phyloP scores from a whole-genome alignment of 495 filamentous ascomycete genomes.

The Xylaria intraflava region DNA sequence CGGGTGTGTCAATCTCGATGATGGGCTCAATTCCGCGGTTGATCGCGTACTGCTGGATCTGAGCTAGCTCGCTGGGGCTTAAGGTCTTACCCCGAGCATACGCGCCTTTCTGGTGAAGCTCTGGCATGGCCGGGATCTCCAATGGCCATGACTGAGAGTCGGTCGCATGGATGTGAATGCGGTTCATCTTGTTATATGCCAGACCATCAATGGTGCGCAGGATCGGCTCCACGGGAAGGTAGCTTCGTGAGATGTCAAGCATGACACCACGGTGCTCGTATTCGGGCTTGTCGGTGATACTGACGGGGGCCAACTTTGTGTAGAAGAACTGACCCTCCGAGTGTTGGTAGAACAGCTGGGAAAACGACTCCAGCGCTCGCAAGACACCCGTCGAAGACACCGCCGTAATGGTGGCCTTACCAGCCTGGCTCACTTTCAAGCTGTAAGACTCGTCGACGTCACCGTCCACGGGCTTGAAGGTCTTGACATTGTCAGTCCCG shows the following conservation, averaged over 20 bases:
- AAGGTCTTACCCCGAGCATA: constrained; percentile 57
- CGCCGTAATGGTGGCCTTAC: constrained; percentile 53
- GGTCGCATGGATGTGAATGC: constrained; percentile 69
- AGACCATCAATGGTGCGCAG: constrained; percentile 64
- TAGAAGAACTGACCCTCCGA: constrained; percentile 51
- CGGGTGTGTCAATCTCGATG: constrained; percentile 76
- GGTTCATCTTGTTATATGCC: constrained; percentile 71
- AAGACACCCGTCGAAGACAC: constrained; percentile 59
- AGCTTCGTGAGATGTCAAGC: constrained; percentile 64
- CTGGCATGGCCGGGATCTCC: constrained; percentile 64
- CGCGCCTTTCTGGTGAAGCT: constrained; percentile 61
- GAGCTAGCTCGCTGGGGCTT: constrained; percentile 52
- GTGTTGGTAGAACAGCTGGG: constrained; percentile 68
- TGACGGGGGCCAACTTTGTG: constrained; percentile 57
- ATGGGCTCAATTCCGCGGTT: constrained; percentile 64
- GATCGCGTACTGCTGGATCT: constrained; percentile 60
- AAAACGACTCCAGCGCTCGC: constrained; percentile 61
- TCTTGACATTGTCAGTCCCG: constrained; percentile 41
- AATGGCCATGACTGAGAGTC: constrained; percentile 83
- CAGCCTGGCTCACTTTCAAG: constrained; percentile 47
- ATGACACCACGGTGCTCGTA: constrained; percentile 70
- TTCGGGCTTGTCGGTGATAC: constrained; percentile 58
- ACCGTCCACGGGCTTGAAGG: constrained; percentile 53
- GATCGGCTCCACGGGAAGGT: constrained; percentile 55
- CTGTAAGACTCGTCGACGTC: constrained; percentile 69